Conservation (phyloP, 345 rosid species). For the Hypericum androsaemum region DNA sequence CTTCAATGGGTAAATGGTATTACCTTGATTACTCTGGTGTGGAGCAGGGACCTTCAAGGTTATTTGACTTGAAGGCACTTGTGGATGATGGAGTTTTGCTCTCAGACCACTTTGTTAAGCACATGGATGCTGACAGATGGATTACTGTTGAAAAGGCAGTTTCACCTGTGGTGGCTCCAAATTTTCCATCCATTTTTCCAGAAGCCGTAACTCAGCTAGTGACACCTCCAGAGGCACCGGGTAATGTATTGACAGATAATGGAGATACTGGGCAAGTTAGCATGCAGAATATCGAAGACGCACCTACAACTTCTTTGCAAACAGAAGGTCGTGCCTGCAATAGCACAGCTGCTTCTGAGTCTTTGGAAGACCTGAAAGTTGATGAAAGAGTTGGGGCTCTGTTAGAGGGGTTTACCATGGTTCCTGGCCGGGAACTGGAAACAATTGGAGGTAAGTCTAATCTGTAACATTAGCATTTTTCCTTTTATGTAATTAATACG, state of each 20-base stretch:
- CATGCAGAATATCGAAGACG: constrained; percentile 27
- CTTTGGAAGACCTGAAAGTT: constrained; percentile 46
- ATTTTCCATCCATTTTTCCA: constrained; percentile 50
- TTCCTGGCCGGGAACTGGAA: constrained; percentile 79
- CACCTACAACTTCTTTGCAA: constrained; percentile 8
- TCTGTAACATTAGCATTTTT: constrained; percentile 1
- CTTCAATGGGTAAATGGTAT: constrained; percentile 75
- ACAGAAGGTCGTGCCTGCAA: constrained; percentile 14
- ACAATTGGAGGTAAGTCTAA: constrained; percentile 56
- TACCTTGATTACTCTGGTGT: constrained; percentile 82
- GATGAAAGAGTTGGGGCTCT: constrained; percentile 67
- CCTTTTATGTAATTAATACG: neutral
- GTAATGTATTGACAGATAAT: constrained; percentile 64
- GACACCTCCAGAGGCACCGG: constrained; percentile 94
- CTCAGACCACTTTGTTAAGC: constrained; percentile 90
- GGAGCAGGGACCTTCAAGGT: constrained; percentile 78
- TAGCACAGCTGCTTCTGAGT: constrained; percentile 21
- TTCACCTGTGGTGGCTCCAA: constrained; percentile 58
- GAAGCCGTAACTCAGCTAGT: constrained; percentile 66
- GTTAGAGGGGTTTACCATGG: constrained; percentile 51
- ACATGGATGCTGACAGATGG: constrained; percentile 81
- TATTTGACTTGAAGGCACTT: constrained; percentile 66
- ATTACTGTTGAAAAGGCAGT: constrained; percentile 90
- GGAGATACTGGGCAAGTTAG: constrained; percentile 36
- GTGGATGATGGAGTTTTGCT: constrained; percentile 71